Percentiles rank a stretch among this genome's conserved stretches.
Evolutionary conservation across 1,284 basidiomycete genomes (phyloP).

Genomic region (Moniliella sp.): DNA sequence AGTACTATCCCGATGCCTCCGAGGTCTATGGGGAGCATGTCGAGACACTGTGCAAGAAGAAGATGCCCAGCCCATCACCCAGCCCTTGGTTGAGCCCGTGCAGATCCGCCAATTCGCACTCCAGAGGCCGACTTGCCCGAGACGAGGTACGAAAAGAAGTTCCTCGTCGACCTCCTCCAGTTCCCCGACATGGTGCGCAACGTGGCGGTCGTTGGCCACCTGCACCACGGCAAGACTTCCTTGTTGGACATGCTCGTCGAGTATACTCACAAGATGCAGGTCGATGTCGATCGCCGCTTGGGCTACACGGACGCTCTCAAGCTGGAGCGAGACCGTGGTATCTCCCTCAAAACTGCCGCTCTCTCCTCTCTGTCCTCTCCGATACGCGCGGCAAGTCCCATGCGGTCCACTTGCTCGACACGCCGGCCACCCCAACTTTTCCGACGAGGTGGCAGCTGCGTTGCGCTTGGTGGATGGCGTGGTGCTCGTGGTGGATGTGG

Average conservation of each 20-base stretch:
- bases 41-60: constrained; percentile 95
- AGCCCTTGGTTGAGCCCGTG: constrained; percentile 85
- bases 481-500: constrained; percentile 46
- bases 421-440: constrained; percentile 88
- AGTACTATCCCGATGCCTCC: constrained; percentile 79
- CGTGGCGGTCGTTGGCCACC: constrained; percentile 45
- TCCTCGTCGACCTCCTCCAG: constrained; percentile 69
- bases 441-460: constrained; percentile 71
- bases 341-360: constrained; percentile 87
- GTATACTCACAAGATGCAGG: constrained; percentile 74
- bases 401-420: constrained; percentile 80
- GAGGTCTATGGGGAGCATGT: constrained; percentile 84
- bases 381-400: constrained; percentile 80
- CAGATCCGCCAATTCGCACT: constrained; percentile 78
- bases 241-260: constrained; percentile 88
- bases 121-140: constrained; percentile 15
- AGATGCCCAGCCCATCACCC: constrained; percentile 77
- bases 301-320: constrained; percentile 90
- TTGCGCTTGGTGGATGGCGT: constrained; percentile 80
- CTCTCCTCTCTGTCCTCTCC: constrained; percentile 74
- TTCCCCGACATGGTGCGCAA: constrained; percentile 76
- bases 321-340: constrained; percentile 62
- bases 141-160: constrained; percentile 41
- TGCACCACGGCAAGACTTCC: constrained; percentile 94
- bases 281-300: constrained; percentile 38